These are phyloP conservation scores for Arthrobotrys iridis DNA, from an alignment of 2,329 filamentous ascomycete genomes.

Conservation along the genomic window DNA sequence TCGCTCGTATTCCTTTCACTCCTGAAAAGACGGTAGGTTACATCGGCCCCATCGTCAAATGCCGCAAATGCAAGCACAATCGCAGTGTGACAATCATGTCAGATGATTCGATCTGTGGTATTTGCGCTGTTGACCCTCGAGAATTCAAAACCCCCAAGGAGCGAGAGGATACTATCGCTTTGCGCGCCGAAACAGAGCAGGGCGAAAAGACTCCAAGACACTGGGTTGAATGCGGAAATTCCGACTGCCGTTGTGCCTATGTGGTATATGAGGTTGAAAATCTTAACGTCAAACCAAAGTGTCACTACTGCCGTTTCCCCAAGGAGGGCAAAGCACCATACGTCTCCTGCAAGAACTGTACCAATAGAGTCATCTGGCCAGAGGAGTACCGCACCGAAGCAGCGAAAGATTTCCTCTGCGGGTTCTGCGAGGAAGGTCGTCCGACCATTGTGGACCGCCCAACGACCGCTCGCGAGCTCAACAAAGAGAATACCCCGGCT, in stretches of 20 bases:
- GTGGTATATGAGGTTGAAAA: constrained; percentile 64
- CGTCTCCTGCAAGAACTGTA: constrained; percentile 64
- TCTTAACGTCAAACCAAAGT: constrained; percentile 65
- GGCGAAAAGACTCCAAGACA: constrained; percentile 60
- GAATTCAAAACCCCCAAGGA: constrained; percentile 57
- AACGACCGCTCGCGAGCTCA: constrained; percentile 61
- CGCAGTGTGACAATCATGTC: constrained; percentile 67
- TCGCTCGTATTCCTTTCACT: constrained; percentile 64
- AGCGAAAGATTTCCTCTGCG: constrained; percentile 63
- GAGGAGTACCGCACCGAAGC: constrained; percentile 62
- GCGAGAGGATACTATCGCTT: constrained; percentile 34
- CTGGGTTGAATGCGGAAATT: constrained; percentile 66
- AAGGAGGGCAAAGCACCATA: constrained; percentile 60
- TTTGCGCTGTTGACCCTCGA: constrained; percentile 59
- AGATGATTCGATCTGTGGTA: constrained; percentile 61
- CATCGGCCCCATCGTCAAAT: constrained; percentile 64
- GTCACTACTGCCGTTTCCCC: constrained; percentile 64
- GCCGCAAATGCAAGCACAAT: constrained; percentile 63
- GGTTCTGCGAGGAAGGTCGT: constrained; percentile 61
- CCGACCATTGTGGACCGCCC: constrained; percentile 62
- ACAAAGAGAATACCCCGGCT: constrained; percentile 62
- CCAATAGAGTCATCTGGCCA: constrained; percentile 66
- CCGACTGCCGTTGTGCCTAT: constrained; percentile 65
- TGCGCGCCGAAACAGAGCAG: constrained; percentile 58
- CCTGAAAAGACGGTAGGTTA: constrained; percentile 64